Conservation (phyloP, 306 rosid genomes). For the Spatholobus suberectus region DNA sequence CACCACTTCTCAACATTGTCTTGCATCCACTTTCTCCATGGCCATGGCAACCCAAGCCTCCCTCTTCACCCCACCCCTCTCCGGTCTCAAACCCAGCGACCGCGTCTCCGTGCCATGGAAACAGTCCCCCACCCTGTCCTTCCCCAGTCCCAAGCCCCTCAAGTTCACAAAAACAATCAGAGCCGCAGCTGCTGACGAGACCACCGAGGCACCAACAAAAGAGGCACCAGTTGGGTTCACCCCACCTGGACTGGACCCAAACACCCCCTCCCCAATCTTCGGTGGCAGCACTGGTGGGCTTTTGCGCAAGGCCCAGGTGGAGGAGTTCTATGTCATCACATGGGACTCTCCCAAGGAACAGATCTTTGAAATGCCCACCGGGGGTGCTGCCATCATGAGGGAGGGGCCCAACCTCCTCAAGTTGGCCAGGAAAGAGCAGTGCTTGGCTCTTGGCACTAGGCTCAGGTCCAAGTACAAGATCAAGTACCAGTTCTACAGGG, state of each 20-base stretch:
- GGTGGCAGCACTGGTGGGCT: slow-evolving; percentile 96
- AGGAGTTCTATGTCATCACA: slow-evolving; percentile 94
- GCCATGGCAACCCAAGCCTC: slow-evolving; percentile 93
- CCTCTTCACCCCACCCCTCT: slow-evolving; percentile 73
- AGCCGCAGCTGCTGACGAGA: slow-evolving; percentile 51
- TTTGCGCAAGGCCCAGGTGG: slow-evolving; percentile 89
- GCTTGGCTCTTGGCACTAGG: slow-evolving; percentile 96
- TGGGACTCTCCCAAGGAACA: slow-evolving; percentile 97
- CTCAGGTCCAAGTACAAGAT: slow-evolving; percentile 96
- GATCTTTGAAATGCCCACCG: slow-evolving; percentile 98
- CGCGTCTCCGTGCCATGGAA: slow-evolving; percentile 65
- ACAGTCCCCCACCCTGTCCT: slow-evolving; percentile 58
- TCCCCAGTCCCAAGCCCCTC: slow-evolving; percentile 58
- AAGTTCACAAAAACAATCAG: slow-evolving; percentile 47
- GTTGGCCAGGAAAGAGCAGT: slow-evolving; percentile 94
- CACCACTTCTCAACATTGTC: too few relatives aligned
- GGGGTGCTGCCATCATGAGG: slow-evolving; percentile 99
- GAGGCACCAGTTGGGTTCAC: slow-evolving; percentile 92
- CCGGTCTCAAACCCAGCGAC: slow-evolving; percentile 51
- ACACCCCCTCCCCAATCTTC: slow-evolving; percentile 91
- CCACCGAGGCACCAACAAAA: slow-evolving; percentile 31
- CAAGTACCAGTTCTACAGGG: slow-evolving; percentile 96
- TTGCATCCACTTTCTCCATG: too few relatives aligned
- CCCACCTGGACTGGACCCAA: slow-evolving; percentile 93
- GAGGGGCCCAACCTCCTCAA: slow-evolving; percentile 88